These are phyloP conservation scores for Trichoderma afroharzianum DNA, from an alignment of 2,329 filamentous ascomycete genomes.

Conservation along the genomic window DNA sequence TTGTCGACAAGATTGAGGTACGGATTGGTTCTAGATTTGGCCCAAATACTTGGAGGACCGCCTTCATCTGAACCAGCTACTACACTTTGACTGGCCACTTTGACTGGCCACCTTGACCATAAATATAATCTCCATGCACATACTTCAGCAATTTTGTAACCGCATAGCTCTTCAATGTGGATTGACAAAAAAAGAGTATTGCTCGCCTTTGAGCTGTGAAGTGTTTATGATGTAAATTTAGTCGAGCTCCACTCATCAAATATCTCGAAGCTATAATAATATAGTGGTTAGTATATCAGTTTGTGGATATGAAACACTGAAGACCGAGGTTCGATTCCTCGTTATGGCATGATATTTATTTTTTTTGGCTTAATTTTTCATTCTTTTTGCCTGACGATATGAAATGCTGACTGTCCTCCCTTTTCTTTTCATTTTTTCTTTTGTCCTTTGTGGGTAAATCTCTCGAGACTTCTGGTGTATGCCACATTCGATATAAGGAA, in stretches of 20 bases:
- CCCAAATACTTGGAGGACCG: no score
- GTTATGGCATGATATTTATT: slow-evolving; percentile 20
- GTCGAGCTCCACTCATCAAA: not conserved
- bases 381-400: not conserved
- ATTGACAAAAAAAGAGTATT: not conserved
- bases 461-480: not conserved
- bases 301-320: slow-evolving; percentile 29
- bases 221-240: not conserved
- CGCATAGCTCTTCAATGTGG: not conserved
- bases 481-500: not conserved
- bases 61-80: no score
- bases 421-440: not conserved
- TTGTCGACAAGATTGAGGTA: no score
- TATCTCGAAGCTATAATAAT: slow-evolving; percentile 23
- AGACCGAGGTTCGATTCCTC: slow-evolving; percentile 32
- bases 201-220: not conserved
- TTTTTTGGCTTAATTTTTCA: not conserved
- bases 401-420: not conserved
- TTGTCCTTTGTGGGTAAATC: not conserved
- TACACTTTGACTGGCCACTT: no score
- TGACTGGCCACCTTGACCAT: no score
- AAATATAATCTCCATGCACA: not conserved
- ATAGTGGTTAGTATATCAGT: slow-evolving; percentile 31
- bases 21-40: no score
- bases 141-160: not conserved